Evolutionary conservation across 2,329 filamentous ascomycete species (phyloP).

Genomic region (Trichoderma cornu-damae): DNA sequence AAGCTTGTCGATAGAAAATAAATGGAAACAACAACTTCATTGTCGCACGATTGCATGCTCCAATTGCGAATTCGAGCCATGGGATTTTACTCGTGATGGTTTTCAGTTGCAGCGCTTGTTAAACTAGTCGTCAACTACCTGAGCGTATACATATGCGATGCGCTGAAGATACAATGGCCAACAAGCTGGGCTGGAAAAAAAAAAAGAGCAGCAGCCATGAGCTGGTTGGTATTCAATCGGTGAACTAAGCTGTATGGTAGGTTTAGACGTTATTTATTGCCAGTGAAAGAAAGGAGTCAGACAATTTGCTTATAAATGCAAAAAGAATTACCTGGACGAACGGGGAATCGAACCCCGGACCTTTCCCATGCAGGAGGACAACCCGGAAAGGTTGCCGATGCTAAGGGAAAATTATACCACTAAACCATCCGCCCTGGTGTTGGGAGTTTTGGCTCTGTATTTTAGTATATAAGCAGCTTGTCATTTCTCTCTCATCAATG

Average conservation of each 20-base stretch:
- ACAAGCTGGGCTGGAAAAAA: too few species aligned
- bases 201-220: not conserved
- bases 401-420: conserved; percentile 21
- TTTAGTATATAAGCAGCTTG: not conserved
- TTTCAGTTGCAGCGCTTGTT: not conserved
- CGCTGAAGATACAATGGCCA: too few species aligned
- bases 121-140: not conserved
- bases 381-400: conserved; percentile 4
- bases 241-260: not conserved
- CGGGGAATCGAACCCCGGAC: conserved; percentile 22
- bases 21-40: too few species aligned
- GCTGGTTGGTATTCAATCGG: not conserved
- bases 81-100: too few species aligned
- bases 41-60: not conserved
- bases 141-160: too few species aligned
- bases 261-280: too few species aligned
- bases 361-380: conserved; percentile 16
- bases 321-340: conserved; percentile 20
- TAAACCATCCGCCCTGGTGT: conserved; percentile 20
- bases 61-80: too few species aligned
- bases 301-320: not conserved
- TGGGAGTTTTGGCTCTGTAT: not conserved
- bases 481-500: too few species aligned
- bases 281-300: too few species aligned
- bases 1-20: not conserved